These are phyloP conservation scores for Ceratobasidium sp. DNA, from an alignment of 1,284 basidiomycete genomes.

Conservation along the genomic window DNA sequence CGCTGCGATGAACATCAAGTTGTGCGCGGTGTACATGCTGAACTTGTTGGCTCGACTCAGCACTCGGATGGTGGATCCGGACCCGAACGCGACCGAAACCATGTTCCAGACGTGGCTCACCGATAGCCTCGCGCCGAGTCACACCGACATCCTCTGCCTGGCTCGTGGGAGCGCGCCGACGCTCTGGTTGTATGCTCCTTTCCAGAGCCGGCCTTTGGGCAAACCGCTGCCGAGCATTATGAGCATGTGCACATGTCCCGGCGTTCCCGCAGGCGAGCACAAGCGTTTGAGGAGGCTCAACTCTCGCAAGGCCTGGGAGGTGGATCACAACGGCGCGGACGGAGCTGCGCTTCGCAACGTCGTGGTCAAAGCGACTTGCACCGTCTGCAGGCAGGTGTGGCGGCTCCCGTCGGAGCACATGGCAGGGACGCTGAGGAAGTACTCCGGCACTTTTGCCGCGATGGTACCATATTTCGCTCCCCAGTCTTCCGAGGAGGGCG, in stretches of 20 bases:
- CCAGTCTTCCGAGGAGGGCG: background rate
- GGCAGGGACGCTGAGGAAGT: background rate
- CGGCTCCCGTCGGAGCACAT: background rate
- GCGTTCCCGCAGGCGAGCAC: background rate
- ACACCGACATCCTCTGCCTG: conserved; percentile 9
- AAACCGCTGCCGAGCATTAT: conserved; percentile 24
- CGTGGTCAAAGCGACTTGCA: background rate
- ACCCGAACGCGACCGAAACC: background rate
- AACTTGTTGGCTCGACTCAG: background rate
- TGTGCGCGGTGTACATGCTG: conserved; percentile 12
- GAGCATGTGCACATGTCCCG: conserved; percentile 8
- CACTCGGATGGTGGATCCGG: background rate
- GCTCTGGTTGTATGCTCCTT: conserved; percentile 33
- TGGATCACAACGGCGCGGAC: background rate
- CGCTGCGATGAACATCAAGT: conserved; percentile 4
- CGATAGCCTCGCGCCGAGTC: conserved; percentile 6
- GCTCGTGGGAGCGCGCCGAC: background rate
- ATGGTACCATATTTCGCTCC: conserved; percentile 17
- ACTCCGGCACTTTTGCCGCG: background rate
- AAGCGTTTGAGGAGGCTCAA: background rate
- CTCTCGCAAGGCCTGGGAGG: conserved; percentile 22
- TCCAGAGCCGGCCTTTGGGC: conserved; percentile 31
- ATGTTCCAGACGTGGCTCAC: background rate
- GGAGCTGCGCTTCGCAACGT: background rate
- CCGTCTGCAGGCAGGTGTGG: conserved; percentile 9